phyloP scores from a whole-genome alignment of 129 eudicot genomes.

The Centaurea solstitialis region DNA sequence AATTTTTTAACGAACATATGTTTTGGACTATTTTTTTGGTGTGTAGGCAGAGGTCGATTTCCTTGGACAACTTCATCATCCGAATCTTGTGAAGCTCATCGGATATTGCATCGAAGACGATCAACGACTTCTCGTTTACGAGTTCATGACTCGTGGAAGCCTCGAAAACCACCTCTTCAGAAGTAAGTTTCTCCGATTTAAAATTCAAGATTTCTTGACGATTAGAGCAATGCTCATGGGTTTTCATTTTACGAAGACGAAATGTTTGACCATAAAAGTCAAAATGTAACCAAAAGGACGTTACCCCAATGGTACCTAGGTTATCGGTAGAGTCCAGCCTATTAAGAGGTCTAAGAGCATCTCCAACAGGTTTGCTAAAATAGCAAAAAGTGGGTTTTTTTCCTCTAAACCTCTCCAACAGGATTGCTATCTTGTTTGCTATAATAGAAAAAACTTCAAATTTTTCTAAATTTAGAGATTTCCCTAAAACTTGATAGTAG shows the following conservation, averaged over 20 bases:
- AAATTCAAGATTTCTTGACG: not conserved
- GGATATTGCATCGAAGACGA: constrained; percentile 96
- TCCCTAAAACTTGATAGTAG: too few species aligned
- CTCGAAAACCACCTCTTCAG: constrained; percentile 96
- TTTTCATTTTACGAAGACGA: not conserved
- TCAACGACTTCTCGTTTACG: constrained; percentile 88
- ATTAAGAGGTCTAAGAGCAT: not conserved
- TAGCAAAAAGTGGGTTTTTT: too few species aligned
- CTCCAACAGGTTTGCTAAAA: too few species aligned
- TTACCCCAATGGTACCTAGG: too few species aligned
- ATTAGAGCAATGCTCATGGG: not conserved
- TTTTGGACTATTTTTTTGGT: not conserved
- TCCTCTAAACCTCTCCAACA: too few species aligned
- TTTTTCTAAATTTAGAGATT: too few species aligned
- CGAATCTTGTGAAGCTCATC: constrained; percentile 85
- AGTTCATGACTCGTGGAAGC: constrained; percentile 98
- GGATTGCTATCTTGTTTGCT: too few species aligned
- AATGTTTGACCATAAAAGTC: not conserved
- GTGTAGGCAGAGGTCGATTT: constrained; percentile 95
- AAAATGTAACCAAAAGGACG: not conserved
- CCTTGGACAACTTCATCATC: constrained; percentile 98
- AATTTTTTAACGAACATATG: not conserved
- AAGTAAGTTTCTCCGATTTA: constrained; percentile 48
- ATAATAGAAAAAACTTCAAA: too few species aligned
- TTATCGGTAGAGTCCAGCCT: not conserved